Percentiles rank a stretch among this genome's conserved stretches.
These are phyloP conservation scores for Cyclostephanos invisitatus DNA, from an alignment of 108 stramenopile species.

Conservation along the genomic window DNA sequence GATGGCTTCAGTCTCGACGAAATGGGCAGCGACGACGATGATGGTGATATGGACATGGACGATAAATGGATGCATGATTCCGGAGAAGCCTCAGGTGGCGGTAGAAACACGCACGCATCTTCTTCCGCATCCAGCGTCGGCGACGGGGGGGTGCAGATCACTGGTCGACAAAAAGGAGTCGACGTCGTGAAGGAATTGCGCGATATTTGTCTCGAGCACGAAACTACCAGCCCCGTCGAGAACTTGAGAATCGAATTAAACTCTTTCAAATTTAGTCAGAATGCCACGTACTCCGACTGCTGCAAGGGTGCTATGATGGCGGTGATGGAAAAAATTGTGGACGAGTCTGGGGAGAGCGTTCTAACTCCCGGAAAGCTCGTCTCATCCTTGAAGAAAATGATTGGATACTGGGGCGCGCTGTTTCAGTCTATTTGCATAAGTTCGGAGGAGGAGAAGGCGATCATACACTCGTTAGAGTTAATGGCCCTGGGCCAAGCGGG, in stretches of 20 bases:
- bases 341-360: conserved; percentile 22
- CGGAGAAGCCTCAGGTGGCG: conserved; percentile 19
- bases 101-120: conserved; percentile 1
- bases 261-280: conserved; percentile 92
- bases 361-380: conserved; percentile 64
- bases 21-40: conserved; percentile 49
- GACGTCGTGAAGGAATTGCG: conserved; percentile 87
- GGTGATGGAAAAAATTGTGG: conserved; percentile 66
- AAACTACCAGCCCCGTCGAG: conserved; percentile 72
- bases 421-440: conserved; percentile 78
- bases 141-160: conserved; percentile 47
- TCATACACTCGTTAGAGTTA: conserved; percentile 71
- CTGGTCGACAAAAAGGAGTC: conserved; percentile 86
- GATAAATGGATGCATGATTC: conserved; percentile 50
- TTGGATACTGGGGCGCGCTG: conserved; percentile 77
- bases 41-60: conserved; percentile 42
- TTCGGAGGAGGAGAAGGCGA: conserved; percentile 74
- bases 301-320: conserved; percentile 74
- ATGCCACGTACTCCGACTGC: conserved; percentile 85
- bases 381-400: conserved; percentile 54
- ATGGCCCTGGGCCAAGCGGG: conserved; percentile 50
- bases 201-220: conserved; percentile 85
- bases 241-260: conserved; percentile 90
- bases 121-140: conserved; percentile 32
- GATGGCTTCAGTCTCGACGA: conserved; percentile 63